Evolutionary conservation across 441 rosid genomes (phyloP), one percentile per base, ranked within the genome.

Genomic region (Populus tomentosa): DNA sequence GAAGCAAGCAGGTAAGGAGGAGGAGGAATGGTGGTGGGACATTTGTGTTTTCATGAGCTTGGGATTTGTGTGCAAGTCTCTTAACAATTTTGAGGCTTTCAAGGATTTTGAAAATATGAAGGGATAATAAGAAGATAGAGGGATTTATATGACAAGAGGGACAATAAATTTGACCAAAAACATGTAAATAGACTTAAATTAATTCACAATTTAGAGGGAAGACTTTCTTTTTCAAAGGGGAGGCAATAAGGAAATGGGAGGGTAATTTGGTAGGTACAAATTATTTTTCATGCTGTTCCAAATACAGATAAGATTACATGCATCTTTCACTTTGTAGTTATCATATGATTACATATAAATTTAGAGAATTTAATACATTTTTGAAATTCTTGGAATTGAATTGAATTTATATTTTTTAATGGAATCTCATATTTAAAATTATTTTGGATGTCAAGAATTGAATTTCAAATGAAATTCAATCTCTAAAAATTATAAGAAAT

Each of bases 1-100:
- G 90, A 92, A 89, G 85, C 98, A 91, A 28, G 90, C 68, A 1
- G 90, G 85, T 23, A 88, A 85, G 2, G 88, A 83, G 74, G 92
- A 85, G 69, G 89, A 78, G 6, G 67, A 10, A 5, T 1, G 67
- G 20, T 77, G 81, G 85, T 42, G 75, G 77, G 92, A 84, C 94
- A 90, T 88, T 50, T 13, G 80, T 50, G 53, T 16, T 64, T 7
- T n/a, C 30, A 30, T 56, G 59, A 24, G 24, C 7, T 38, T 20
- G 70, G 69, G 16, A 14, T 23, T 5, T n/a, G 14, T 0, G 10
- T 24, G 14, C 24, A 92, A 89, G 85, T 0, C 4, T 30, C 32
- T 30, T 21, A 21, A 3, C 10, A 66, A 21, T 3, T 65, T 30
- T 75, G 56, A 67, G 72, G 63, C 23, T 64, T 14, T 68, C 32